Conservation (phyloP, 2,329 filamentous ascomycete genomes). For the Colletotrichum shisoi region DNA sequence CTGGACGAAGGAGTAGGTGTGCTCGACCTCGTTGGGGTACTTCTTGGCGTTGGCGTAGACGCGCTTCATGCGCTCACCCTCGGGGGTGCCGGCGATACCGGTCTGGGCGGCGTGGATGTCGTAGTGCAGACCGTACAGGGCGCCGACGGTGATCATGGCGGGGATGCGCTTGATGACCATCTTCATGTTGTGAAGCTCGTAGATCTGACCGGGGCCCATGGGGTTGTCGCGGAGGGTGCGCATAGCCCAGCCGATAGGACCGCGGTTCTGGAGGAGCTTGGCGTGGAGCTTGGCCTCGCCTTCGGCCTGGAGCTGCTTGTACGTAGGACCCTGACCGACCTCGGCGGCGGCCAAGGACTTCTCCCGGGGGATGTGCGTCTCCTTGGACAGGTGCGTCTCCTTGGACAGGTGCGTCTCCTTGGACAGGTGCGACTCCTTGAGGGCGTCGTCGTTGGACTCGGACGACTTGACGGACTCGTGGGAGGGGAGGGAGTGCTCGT, state of each 20-base stretch:
- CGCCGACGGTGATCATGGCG: conserved; percentile 68
- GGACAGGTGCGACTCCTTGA: conserved; percentile 47
- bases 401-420: conserved; percentile 51
- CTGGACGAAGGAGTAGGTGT: conserved; percentile 73
- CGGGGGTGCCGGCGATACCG: conserved; percentile 74
- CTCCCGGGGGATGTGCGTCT: conserved; percentile 48
- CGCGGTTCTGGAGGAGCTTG: conserved; percentile 67
- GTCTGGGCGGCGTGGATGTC: conserved; percentile 81
- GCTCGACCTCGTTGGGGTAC: conserved; percentile 75
- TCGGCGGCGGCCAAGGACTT: conserved; percentile 51
- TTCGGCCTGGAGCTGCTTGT: conserved; percentile 68
- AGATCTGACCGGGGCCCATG: conserved; percentile 74
- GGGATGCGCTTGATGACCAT: conserved; percentile 71
- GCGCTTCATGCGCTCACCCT: conserved; percentile 73
- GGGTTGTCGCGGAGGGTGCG: conserved; percentile 77
- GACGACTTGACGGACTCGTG: conserved; percentile 43
- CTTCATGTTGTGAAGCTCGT: conserved; percentile 76
- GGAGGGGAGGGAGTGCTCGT: conserved; percentile 47
- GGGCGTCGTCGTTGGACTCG: conserved; percentile 53
- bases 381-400: conserved; percentile 44
- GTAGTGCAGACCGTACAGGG: conserved; percentile 79
- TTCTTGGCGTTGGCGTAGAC: conserved; percentile 71
- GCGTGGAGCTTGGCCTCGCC: conserved; percentile 67
- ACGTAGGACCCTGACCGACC: conserved; percentile 58
- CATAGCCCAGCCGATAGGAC: conserved; percentile 85